Evolutionary conservation across 257 asterid genomes (phyloP).

Genomic region (Solanum clarkiae): DNA sequence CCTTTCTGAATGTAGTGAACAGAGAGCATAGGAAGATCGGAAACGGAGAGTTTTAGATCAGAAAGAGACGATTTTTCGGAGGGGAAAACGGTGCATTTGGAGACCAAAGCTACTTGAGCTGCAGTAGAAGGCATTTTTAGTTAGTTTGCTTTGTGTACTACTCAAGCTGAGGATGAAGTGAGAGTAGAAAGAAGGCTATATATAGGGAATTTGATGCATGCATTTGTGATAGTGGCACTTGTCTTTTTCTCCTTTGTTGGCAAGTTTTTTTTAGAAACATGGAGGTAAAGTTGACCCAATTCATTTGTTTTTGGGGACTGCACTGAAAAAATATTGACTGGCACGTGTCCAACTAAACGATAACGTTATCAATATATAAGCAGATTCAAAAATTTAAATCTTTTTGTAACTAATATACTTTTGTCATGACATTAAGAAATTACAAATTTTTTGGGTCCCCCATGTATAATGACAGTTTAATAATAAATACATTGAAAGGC

Average conservation of each 20-base stretch:
- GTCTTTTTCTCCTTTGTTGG: background rate
- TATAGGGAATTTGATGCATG: slow-evolving; percentile 39
- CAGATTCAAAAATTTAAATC: background rate
- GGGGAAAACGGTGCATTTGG: slow-evolving; percentile 30
- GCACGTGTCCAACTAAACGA: background rate
- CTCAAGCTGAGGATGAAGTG: slow-evolving; percentile 12
- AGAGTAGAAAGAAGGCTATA: background rate
- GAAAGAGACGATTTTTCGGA: slow-evolving; percentile 16
- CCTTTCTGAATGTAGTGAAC: background rate
- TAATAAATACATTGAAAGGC: no score
- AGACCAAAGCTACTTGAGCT: slow-evolving; percentile 8
- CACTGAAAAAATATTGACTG: background rate
- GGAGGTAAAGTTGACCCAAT: background rate
- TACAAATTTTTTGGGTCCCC: no score
- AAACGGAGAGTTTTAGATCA: slow-evolving; percentile 54
- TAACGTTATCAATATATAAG: no score
- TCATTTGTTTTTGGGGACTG: background rate
- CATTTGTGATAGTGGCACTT: slow-evolving; percentile 11
- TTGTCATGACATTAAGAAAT: no score
- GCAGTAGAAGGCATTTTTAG: slow-evolving; percentile 16
- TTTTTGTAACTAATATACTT: no score
- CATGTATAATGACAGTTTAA: no score
- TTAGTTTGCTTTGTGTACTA: background rate
- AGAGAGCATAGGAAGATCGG: slow-evolving; percentile 38
- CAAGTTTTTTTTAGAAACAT: background rate